Evolutionary conservation across 306 rosid species (phyloP).

Genomic region (Elaeagnus macrophylla): DNA sequence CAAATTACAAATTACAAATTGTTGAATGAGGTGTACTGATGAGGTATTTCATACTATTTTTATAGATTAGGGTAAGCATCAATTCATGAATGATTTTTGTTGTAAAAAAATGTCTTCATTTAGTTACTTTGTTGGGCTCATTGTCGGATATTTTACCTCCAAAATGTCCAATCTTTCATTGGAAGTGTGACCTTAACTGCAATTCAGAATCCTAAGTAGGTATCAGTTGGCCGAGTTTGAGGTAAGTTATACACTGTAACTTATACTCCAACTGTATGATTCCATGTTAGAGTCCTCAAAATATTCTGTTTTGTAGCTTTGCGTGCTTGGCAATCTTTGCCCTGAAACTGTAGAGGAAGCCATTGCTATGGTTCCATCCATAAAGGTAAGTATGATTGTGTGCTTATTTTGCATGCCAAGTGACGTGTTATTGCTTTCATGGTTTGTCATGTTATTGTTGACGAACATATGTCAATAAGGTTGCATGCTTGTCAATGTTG

Average conservation of each 20-base stretch:
- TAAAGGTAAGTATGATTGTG: slow-evolving; percentile 44
- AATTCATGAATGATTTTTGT: too few species aligned
- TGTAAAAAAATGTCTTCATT: too few species aligned
- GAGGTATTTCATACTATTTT: too few species aligned
- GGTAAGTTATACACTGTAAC: slow-evolving; percentile 32
- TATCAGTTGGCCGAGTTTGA: slow-evolving; percentile 87
- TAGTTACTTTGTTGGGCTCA: too few species aligned
- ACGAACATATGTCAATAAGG: too few species aligned
- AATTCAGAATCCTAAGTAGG: slow-evolving; percentile 71
- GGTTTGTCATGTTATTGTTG: too few species aligned
- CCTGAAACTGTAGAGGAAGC: slow-evolving; percentile 99
- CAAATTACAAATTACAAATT: too few species aligned
- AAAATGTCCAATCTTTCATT: slow-evolving; percentile 5
- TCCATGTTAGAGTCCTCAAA: background rate
- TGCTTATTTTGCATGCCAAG: too few species aligned
- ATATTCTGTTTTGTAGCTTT: slow-evolving; percentile 47
- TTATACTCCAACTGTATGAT: background rate
- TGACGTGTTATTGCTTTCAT: too few species aligned
- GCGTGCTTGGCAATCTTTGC: slow-evolving; percentile 98
- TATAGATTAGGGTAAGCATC: too few species aligned
- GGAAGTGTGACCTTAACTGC: slow-evolving; percentile 47
- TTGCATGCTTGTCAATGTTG: too few species aligned
- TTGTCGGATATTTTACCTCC: background rate
- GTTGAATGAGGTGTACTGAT: too few species aligned
- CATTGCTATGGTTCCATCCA: slow-evolving; percentile 92